Conservation (phyloP, 2,329 filamentous ascomycete species). For the Alternaria viburni region DNA sequence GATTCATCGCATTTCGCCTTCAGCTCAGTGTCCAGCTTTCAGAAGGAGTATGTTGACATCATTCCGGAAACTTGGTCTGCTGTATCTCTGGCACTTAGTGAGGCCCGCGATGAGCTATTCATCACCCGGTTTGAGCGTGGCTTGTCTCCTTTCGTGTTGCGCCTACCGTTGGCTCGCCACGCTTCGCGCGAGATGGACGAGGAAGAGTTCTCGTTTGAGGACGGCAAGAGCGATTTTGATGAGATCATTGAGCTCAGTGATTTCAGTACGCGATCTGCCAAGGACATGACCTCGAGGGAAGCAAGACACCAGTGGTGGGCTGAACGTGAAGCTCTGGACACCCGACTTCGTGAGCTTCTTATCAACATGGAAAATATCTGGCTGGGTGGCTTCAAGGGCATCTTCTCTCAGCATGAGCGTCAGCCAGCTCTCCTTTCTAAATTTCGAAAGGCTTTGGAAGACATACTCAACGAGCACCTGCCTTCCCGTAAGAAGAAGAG, state of each 20-base stretch:
- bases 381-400: constrained; percentile 92
- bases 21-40: constrained; percentile 62
- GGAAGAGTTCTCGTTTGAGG: constrained; percentile 82
- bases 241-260: constrained; percentile 86
- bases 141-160: constrained; percentile 81
- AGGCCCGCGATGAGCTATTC: constrained; percentile 81
- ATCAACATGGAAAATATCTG: constrained; percentile 89
- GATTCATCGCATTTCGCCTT: constrained; percentile 43
- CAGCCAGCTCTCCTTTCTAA: constrained; percentile 70
- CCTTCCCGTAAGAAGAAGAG: constrained; percentile 76
- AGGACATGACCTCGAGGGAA: constrained; percentile 74
- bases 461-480: constrained; percentile 80
- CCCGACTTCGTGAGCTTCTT: constrained; percentile 76
- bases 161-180: constrained; percentile 82
- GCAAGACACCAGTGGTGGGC: constrained; percentile 89
- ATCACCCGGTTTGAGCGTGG: constrained; percentile 83
- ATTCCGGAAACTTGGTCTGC: constrained; percentile 85
- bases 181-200: constrained; percentile 80
- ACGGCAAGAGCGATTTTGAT: constrained; percentile 77
- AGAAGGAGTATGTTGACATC: constrained; percentile 82
- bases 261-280: constrained; percentile 76
- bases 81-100: constrained; percentile 82
- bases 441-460: constrained; percentile 80
- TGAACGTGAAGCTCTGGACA: constrained; percentile 80
- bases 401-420: constrained; percentile 79